These are phyloP conservation scores for Claviceps digitariae DNA, from an alignment of 2,329 filamentous ascomycete genomes.

Conservation along the genomic window DNA sequence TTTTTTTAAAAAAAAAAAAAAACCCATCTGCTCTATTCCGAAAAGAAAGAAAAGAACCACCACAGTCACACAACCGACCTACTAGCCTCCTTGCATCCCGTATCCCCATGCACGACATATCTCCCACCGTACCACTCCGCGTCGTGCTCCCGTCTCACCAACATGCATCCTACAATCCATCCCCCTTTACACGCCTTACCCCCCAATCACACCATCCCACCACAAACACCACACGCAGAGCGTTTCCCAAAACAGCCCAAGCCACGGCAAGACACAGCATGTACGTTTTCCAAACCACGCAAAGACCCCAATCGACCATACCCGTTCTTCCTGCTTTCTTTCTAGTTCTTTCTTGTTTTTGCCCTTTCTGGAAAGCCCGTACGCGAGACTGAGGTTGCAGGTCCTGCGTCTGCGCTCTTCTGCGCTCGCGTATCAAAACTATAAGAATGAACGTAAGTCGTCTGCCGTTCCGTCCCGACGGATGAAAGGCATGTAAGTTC, in stretches of 20 bases:
- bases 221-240: neutral
- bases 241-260: neutral
- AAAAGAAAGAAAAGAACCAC: neutral
- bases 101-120: neutral
- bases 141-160: neutral
- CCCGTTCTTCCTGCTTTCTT: too few species aligned
- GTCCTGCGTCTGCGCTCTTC: too few species aligned
- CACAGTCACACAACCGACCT: neutral
- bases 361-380: neutral
- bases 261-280: neutral
- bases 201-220: neutral
- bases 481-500: neutral
- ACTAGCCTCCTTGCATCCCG: neutral
- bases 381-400: neutral
- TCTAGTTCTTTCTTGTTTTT: too few species aligned
- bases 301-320: too few species aligned
- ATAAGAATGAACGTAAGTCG: neutral
- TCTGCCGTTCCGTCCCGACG: too few species aligned
- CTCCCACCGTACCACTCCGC: neutral
- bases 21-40: too few species aligned
- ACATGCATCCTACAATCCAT: neutral
- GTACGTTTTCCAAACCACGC: neutral
- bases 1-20: neutral
- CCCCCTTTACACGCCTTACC: too few species aligned
- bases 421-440: neutral